Conservation (phyloP, 345 rosid genomes). For the Passiflora organensis region DNA sequence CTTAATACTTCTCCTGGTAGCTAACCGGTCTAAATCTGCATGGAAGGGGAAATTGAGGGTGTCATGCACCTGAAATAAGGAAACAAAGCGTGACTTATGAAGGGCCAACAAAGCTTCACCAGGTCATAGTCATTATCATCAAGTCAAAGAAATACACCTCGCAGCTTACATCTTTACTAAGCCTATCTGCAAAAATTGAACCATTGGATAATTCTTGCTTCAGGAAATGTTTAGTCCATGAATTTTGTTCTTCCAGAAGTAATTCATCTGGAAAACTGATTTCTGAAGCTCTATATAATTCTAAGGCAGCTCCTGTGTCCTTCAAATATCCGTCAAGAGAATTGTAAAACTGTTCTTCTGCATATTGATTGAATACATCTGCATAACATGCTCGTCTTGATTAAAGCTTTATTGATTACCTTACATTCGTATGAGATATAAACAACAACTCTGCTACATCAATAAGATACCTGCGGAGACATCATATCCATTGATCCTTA, state of each 20-base stretch:
- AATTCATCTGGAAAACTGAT: slow-evolving; percentile 44
- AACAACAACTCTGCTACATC: neutral
- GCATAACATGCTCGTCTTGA: slow-evolving; percentile 20
- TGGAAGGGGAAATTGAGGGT: slow-evolving; percentile 49
- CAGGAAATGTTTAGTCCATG: slow-evolving; percentile 54
- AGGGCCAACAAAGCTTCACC: neutral
- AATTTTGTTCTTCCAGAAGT: slow-evolving; percentile 40
- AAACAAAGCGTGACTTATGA: neutral
- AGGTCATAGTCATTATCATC: neutral
- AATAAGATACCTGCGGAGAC: slow-evolving; percentile 57
- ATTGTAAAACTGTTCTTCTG: slow-evolving; percentile 43
- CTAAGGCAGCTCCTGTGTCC: slow-evolving; percentile 48
- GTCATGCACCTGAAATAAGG: slow-evolving; percentile 53
- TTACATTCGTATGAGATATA: neutral
- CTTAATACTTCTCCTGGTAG: slow-evolving; percentile 52
- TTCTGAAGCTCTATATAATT: slow-evolving; percentile 66
- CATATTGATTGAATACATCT: slow-evolving; percentile 50
- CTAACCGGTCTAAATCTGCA: slow-evolving; percentile 51
- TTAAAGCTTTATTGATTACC: neutral
- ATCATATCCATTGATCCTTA: slow-evolving; percentile 58
- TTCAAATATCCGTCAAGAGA: slow-evolving; percentile 54
- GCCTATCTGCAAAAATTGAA: slow-evolving; percentile 28
- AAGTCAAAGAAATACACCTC: slow-evolving; percentile 35
- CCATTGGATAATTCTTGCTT: slow-evolving; percentile 36
- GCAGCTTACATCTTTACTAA: slow-evolving; percentile 18